Evolutionary conservation across 805 yeast species (phyloP).

Genomic region (Candida palmyrensis): DNA sequence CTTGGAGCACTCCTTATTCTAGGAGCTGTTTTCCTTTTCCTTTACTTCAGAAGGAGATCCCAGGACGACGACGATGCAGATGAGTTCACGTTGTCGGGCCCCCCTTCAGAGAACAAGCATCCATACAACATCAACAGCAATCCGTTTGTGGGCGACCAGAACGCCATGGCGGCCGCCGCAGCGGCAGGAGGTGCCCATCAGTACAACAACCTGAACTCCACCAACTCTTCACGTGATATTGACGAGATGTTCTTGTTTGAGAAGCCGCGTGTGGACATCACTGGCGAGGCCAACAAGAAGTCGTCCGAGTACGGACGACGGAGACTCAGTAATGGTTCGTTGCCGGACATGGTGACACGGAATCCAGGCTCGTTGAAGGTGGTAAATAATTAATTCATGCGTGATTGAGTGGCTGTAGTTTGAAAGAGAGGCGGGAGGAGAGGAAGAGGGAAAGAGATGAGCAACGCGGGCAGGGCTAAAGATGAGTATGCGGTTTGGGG

Average conservation of each 20-base stretch:
- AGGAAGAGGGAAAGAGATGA: neutral
- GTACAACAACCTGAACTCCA: conserved; percentile 11
- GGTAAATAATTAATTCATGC: conserved; percentile 29
- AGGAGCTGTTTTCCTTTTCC: conserved; percentile 36
- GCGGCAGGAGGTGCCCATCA: conserved; percentile 7
- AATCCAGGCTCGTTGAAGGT: conserved; percentile 46
- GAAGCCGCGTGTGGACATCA: conserved; percentile 6
- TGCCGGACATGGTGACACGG: conserved; percentile 45
- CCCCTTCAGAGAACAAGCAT: conserved; percentile 15
- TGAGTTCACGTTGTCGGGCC: conserved; percentile 26
- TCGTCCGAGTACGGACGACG: conserved; percentile 38
- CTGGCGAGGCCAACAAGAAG: conserved; percentile 8
- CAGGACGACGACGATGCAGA: conserved; percentile 41
- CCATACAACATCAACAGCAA: conserved; percentile 12
- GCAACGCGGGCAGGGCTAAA: too few relatives aligned
- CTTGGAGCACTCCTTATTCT: conserved; percentile 30
- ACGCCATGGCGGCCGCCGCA: conserved; percentile 13
- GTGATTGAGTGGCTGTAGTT: neutral
- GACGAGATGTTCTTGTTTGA: conserved; percentile 17
- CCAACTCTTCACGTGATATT: conserved; percentile 10
- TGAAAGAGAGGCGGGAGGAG: neutral
- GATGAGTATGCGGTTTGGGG: too few relatives aligned
- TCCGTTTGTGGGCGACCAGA: conserved; percentile 21
- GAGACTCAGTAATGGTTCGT: conserved; percentile 49
- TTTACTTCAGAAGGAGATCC: conserved; percentile 37